A percentile compares a stretch with the other conserved stretches of the same genome.
These are phyloP conservation scores for Sclerotinia borealis DNA, from an alignment of 2,329 filamentous ascomycete species.

Conservation along the genomic window DNA sequence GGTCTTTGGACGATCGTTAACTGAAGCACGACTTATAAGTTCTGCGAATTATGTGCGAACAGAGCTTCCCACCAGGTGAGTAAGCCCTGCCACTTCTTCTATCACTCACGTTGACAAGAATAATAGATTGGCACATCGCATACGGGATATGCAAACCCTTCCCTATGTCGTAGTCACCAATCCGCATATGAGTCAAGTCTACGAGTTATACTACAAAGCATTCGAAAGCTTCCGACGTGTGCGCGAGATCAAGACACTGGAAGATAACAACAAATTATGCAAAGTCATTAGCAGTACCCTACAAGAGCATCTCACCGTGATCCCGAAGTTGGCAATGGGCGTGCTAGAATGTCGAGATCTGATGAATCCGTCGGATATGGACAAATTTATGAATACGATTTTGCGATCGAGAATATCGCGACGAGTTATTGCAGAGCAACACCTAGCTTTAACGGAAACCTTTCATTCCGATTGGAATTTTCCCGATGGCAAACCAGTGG, in stretches of 20 bases:
- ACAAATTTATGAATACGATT: conserved; percentile 93
- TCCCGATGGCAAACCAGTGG: conserved; percentile 53
- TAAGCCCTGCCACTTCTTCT: not conserved
- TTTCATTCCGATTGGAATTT: conserved; percentile 90
- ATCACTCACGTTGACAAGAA: not conserved
- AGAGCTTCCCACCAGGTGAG: conserved; percentile 77
- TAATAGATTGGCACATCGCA: conserved; percentile 76
- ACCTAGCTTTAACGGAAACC: conserved; percentile 89
- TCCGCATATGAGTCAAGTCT: conserved; percentile 85
- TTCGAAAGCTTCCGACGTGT: conserved; percentile 86
- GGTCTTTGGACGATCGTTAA: conserved; percentile 91
- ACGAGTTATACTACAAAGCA: conserved; percentile 94
- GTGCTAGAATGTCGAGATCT: conserved; percentile 83
- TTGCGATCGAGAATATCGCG: conserved; percentile 88
- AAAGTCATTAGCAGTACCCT: conserved; percentile 72
- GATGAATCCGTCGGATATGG: conserved; percentile 74
- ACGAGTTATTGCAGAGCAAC: conserved; percentile 94
- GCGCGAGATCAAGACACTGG: conserved; percentile 73
- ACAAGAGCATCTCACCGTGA: conserved; percentile 84
- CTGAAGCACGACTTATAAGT: conserved; percentile 80
- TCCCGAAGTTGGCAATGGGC: conserved; percentile 89
- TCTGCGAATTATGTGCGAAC: conserved; percentile 97
- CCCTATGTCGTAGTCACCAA: conserved; percentile 97
- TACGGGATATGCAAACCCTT: conserved; percentile 94
- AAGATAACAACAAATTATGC: conserved; percentile 88